Conservation (phyloP, 2,329 filamentous ascomycete species). For the Metarhizium brunneum region DNA sequence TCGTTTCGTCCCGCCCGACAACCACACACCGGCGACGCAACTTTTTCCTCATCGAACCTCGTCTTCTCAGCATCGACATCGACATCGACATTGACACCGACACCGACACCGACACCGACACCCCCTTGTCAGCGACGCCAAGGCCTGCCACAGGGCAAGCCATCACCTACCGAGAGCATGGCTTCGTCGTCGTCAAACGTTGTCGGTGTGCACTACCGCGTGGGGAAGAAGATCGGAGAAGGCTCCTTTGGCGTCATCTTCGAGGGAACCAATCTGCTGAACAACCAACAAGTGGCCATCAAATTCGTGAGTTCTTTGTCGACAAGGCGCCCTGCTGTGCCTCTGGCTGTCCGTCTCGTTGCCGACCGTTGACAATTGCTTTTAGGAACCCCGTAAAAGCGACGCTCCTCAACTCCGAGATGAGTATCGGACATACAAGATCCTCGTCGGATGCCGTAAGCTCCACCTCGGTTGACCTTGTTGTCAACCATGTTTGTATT, state of each 20-base stretch:
- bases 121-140: slow-evolving; percentile 5
- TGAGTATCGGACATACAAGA: slow-evolving; percentile 99
- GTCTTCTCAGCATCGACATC: background rate
- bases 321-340: background rate
- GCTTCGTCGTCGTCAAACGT: slow-evolving; percentile 90
- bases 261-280: slow-evolving; percentile 94
- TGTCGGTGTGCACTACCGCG: slow-evolving; percentile 95
- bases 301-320: slow-evolving; percentile 70
- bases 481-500: background rate
- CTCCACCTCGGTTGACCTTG: background rate
- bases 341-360: background rate
- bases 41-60: background rate
- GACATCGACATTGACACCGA: background rate
- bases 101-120: background rate
- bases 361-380: slow-evolving; percentile 5
- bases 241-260: slow-evolving; percentile 98
- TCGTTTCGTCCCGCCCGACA: slow-evolving; percentile 2
- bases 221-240: slow-evolving; percentile 99
- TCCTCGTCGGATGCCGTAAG: slow-evolving; percentile 97
- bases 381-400: slow-evolving; percentile 91
- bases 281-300: slow-evolving; percentile 98
- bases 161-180: slow-evolving; percentile 41
- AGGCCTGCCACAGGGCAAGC: slow-evolving; percentile 5
- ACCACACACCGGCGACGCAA: slow-evolving; percentile 7
- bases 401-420: slow-evolving; percentile 96